Conservation (phyloP, 306 rosid species). For the Pterocarpus santalinus region DNA sequence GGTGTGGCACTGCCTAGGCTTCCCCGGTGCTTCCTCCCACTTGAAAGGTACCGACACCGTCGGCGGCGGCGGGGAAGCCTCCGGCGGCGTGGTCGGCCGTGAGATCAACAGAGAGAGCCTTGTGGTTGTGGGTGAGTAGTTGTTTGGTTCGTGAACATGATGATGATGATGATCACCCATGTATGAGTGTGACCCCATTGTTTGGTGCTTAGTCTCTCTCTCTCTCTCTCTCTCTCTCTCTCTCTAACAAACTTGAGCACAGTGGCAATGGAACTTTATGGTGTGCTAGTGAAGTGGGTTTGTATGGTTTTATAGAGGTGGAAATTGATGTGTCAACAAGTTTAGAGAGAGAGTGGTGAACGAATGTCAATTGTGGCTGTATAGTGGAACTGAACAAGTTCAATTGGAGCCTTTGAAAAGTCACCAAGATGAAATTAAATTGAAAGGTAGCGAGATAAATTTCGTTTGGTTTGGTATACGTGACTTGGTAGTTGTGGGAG, state of each 20-base stretch:
- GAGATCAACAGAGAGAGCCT: slow-evolving; percentile 60
- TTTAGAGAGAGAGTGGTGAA: slow-evolving; percentile 48
- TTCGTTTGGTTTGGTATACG: not conserved
- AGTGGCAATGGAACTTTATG: not conserved
- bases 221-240: not conserved
- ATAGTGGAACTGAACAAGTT: not conserved
- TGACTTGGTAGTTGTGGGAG: not conserved
- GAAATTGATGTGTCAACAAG: slow-evolving; percentile 15
- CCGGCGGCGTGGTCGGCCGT: slow-evolving; percentile 54
- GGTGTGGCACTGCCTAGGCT: slow-evolving; percentile 60
- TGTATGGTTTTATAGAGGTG: slow-evolving; percentile 43
- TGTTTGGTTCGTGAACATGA: slow-evolving; percentile 19
- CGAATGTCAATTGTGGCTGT: slow-evolving; percentile 52
- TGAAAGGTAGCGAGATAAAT: not conserved
- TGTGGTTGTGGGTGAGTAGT: slow-evolving; percentile 32
- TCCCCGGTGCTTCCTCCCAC: slow-evolving; percentile 99
- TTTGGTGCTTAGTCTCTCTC: not conserved
- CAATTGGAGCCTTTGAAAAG: slow-evolving; percentile 47
- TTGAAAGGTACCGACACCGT: slow-evolving; percentile 77
- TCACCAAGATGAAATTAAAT: slow-evolving; percentile 15
- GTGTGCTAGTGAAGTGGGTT: slow-evolving; percentile 43
- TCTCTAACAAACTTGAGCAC: not conserved
- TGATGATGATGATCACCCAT: not conserved
- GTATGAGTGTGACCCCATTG: slow-evolving; percentile 44
- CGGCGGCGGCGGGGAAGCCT: slow-evolving; percentile 56